A percentile compares a stretch with the other conserved stretches of the same genome.
These are phyloP conservation scores for Backusella liffmaniae DNA, from an alignment of 192 early-diverging fungal species.

Conservation along the genomic window DNA sequence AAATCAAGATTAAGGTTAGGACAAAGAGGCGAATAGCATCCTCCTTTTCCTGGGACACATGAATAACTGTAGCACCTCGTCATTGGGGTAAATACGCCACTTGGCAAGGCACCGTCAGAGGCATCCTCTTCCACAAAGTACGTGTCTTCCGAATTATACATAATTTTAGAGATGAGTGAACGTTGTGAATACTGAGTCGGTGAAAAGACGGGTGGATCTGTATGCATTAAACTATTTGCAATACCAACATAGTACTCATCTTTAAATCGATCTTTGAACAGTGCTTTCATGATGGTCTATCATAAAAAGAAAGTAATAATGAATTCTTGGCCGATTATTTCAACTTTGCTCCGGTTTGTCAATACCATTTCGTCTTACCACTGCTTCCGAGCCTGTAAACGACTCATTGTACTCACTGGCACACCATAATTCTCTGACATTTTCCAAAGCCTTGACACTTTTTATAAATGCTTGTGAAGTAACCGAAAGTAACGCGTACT, in stretches of 20 bases:
- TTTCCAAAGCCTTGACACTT: slow-evolving; percentile 9
- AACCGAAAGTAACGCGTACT: slow-evolving; percentile 22
- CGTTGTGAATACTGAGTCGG: slow-evolving; percentile 30
- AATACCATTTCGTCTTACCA: slow-evolving; percentile 4
- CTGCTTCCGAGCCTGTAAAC: slow-evolving; percentile 34
- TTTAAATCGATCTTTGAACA: slow-evolving; percentile 20
- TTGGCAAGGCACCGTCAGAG: slow-evolving; percentile 51
- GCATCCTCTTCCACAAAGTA: slow-evolving; percentile 33
- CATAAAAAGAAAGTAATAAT: not conserved
- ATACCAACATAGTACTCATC: slow-evolving; percentile 19
- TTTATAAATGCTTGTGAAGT: slow-evolving; percentile 11
- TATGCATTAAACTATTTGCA: slow-evolving; percentile 31
- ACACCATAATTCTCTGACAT: slow-evolving; percentile 22
- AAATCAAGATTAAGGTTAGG: slow-evolving; percentile 22
- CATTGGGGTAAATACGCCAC: slow-evolving; percentile 85
- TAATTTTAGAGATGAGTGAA: slow-evolving; percentile 29
- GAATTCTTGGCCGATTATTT: not conserved
- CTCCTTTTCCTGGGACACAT: slow-evolving; percentile 24
- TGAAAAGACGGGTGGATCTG: slow-evolving; percentile 21
- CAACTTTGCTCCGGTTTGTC: not conserved
- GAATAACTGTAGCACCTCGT: slow-evolving; percentile 75
- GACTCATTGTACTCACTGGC: slow-evolving; percentile 25
- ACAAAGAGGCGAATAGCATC: slow-evolving; percentile 33
- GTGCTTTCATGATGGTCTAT: slow-evolving; percentile 14
- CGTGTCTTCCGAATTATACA: slow-evolving; percentile 36